Evolutionary conservation across 2,329 filamentous ascomycete species (phyloP), one percentile per base, ranked within the genome.

Genomic region (Colletotrichum noveboracense): DNA sequence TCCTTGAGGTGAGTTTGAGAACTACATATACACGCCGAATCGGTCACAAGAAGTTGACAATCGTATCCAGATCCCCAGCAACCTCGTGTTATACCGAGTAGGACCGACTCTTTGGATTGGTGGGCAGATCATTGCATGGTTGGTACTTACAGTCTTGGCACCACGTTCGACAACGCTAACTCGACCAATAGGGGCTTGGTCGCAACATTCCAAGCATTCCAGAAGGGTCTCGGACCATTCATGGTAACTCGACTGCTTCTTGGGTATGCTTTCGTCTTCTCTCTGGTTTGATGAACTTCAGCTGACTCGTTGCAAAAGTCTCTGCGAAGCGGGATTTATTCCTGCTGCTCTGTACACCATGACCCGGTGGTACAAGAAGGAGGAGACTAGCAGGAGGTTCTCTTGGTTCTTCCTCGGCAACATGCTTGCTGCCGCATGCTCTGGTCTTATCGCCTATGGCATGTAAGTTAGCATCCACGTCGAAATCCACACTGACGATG

Each of bases 91-190:
- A 6, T 87, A 88, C 69, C 82, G 84, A 2, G 80, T 89, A 34
- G 87, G 87, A 2, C 87, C 87, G 4, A 84, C 84, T 2, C 81
- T 84, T n/a, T 89, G 87, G 87, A 83, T 89, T 6, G 85, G 85
- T 2, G 80, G 82, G 6, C 86, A 88, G 77, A 81, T 88, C 26
- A 82, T 88, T 60, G 83, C 86, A 52, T 89, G 82, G 81, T 83
- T 77, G 82, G 84, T 52, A 12, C 12, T 26, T 10, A 9, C 56
- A 16, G 26, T 14, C 64, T 68, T 34, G 38, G 38, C 7, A 82
- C 81, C 7, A 84, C 81, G 69, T 34, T n/a, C 68, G 84, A 13
- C 80, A 2, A 84, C 24, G 73, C 67, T 78, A 38, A 78, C 34
- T 28, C 0, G 6, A 21, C 36, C 18, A 38, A 56, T 16, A 80